A percentile compares a stretch with the other conserved stretches of the same genome.
phyloP scores from a whole-genome alignment of 2,329 filamentous ascomycete species.

The Paramyrothecium roridum region DNA sequence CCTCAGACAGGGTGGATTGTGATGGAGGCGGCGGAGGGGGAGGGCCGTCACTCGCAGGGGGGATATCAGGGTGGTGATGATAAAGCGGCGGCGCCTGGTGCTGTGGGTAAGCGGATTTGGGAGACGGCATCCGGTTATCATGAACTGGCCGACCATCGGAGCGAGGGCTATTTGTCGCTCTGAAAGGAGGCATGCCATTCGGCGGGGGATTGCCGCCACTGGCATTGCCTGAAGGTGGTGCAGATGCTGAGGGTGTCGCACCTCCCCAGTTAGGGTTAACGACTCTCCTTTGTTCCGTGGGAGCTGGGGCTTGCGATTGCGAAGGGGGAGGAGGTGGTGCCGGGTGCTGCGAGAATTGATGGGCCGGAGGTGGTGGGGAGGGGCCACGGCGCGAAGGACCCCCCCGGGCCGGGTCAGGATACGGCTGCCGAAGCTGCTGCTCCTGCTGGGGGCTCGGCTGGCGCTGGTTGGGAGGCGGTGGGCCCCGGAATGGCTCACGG shows the following conservation, averaged over 20 bases:
- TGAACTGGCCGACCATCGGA: constrained; percentile 78
- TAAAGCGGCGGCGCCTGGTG: constrained; percentile 61
- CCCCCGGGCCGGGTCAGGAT: constrained; percentile 42
- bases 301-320: constrained; percentile 45
- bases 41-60: constrained; percentile 48
- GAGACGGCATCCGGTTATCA: constrained; percentile 87
- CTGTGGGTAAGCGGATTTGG: constrained; percentile 79
- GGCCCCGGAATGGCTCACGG: constrained; percentile 64
- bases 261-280: constrained; percentile 59
- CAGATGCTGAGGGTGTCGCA: constrained; percentile 42
- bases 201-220: constrained; percentile 35
- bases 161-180: constrained; percentile 70
- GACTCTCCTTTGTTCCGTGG: constrained; percentile 50
- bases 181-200: constrained; percentile 67
- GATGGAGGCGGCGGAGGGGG: constrained; percentile 52
- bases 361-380: constrained; percentile 48
- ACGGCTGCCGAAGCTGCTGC: constrained; percentile 54
- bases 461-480: constrained; percentile 63
- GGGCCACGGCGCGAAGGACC: constrained; percentile 44
- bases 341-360: constrained; percentile 39
- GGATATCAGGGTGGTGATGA: constrained; percentile 65
- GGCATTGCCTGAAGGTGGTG: constrained; percentile 33
- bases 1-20: constrained; percentile 54
- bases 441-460: constrained; percentile 77
- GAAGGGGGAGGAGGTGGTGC: constrained; percentile 45